Evolutionary conservation across 345 rosid genomes (phyloP).

Genomic region (Syzygium jambos): DNA sequence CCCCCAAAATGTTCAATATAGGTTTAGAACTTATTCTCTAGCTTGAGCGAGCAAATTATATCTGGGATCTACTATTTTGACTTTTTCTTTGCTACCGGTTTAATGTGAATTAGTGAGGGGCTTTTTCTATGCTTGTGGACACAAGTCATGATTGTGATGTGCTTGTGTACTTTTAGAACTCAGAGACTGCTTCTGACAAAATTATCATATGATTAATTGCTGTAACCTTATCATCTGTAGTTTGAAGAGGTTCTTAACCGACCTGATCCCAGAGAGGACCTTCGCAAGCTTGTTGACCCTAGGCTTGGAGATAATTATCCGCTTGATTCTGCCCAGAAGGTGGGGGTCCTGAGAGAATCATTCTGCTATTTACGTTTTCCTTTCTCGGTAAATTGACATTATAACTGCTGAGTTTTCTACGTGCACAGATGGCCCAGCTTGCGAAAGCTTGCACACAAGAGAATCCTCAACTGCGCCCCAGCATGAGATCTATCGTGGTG

Average conservation of each 20-base stretch:
- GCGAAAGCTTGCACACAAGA: conserved; percentile 86
- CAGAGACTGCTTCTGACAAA: neutral
- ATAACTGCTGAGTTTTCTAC: neutral
- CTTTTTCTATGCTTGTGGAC: neutral
- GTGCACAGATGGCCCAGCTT: conserved; percentile 75
- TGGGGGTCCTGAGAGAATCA: conserved; percentile 1
- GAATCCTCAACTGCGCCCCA: conserved; percentile 69
- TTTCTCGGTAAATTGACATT: neutral
- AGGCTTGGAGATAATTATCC: conserved; percentile 71
- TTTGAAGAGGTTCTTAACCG: conserved; percentile 64
- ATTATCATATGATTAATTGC: neutral
- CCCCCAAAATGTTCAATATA: neutral
- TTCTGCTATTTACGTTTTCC: neutral
- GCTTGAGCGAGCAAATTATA: neutral
- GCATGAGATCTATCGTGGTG: conserved; percentile 86
- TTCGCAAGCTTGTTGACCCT: conserved; percentile 57
- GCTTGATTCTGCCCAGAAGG: conserved; percentile 69
- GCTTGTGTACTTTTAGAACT: neutral
- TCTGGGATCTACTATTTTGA: neutral
- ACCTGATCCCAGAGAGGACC: conserved; percentile 47
- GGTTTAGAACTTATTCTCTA: neutral
- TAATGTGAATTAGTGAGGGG: neutral
- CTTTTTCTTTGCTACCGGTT: neutral
- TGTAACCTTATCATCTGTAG: conserved; percentile 19
- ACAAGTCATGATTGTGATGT: neutral